Evolutionary conservation across 805 yeast species (phyloP).

Genomic region (Candida golubevii): DNA sequence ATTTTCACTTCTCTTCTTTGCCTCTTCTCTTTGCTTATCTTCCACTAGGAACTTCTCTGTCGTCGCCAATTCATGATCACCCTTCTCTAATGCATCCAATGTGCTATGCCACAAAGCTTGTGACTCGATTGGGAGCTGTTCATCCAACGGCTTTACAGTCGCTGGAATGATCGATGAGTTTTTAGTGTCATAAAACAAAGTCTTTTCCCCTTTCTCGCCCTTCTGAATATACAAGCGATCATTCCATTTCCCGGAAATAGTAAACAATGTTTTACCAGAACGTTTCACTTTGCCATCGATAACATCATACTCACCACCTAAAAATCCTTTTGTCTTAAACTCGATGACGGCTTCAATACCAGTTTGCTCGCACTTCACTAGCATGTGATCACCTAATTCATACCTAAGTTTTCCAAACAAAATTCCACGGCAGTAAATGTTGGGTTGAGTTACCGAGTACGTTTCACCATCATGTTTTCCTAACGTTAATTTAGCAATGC

Average conservation of each 20-base stretch:
- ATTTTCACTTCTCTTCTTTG: conserved; percentile 70
- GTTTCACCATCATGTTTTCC: conserved; percentile 61
- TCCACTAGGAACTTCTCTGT: conserved; percentile 85
- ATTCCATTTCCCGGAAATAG: conserved; percentile 90
- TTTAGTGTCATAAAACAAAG: conserved; percentile 43
- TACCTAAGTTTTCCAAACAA: conserved; percentile 84
- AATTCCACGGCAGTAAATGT: conserved; percentile 91
- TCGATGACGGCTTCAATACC: conserved; percentile 76
- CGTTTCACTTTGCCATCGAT: conserved; percentile 59
- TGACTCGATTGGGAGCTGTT: conserved; percentile 80
- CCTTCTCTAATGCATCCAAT: conserved; percentile 68
- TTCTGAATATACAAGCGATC: conserved; percentile 67
- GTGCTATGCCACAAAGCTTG: conserved; percentile 81
- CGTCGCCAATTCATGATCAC: conserved; percentile 83
- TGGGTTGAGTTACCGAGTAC: conserved; percentile 89
- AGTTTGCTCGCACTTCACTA: conserved; percentile 57
- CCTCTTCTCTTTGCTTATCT: conserved; percentile 71
- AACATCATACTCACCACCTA: conserved; percentile 87
- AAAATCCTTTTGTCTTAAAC: conserved; percentile 91
- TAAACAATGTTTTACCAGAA: conserved; percentile 54
- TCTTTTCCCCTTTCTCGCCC: conserved; percentile 43
- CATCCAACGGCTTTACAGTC: conserved; percentile 66
- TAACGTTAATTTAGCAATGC: conserved; percentile 67
- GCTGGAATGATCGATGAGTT: conserved; percentile 55
- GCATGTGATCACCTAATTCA: conserved; percentile 90